Conservation (phyloP, 345 rosid species). For the Populus deltoides region DNA sequence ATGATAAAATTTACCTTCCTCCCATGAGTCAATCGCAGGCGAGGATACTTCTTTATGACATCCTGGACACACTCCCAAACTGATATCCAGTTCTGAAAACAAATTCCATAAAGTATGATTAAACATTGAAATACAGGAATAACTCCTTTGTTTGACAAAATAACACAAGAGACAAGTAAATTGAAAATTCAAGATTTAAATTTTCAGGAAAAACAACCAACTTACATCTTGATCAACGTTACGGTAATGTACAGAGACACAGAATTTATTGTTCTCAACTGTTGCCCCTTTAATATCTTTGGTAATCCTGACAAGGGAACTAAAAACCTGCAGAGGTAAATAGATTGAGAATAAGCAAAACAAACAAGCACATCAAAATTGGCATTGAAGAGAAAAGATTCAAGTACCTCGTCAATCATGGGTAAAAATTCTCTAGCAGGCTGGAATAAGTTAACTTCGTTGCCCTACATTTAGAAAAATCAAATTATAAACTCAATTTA, state of each 20-base stretch:
- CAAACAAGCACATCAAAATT: neutral
- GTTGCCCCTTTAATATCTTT: slow-evolving; percentile 64
- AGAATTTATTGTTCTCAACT: slow-evolving; percentile 87
- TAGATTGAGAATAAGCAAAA: slow-evolving; percentile 2
- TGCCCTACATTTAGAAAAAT: slow-evolving; percentile 38
- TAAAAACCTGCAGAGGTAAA: slow-evolving; percentile 49
- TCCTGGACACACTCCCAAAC: slow-evolving; percentile 56
- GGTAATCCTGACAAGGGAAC: slow-evolving; percentile 57
- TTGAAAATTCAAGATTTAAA: neutral
- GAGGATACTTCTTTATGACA: slow-evolving; percentile 51
- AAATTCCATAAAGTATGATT: neutral
- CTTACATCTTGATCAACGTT: slow-evolving; percentile 75
- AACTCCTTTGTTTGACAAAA: neutral
- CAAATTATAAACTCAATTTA: slow-evolving; percentile 17
- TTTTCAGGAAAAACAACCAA: neutral
- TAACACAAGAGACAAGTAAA: neutral
- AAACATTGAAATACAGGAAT: slow-evolving; percentile 4
- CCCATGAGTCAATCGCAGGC: slow-evolving; percentile 63
- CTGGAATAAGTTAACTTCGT: slow-evolving; percentile 71
- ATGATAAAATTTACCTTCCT: slow-evolving; percentile 52
- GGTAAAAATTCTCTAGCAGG: slow-evolving; percentile 78
- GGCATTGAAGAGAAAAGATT: neutral
- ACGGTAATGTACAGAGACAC: slow-evolving; percentile 93
- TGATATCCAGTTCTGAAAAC: slow-evolving; percentile 20
- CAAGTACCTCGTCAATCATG: slow-evolving; percentile 55